Percentiles rank a stretch among this genome's conserved stretches.
Evolutionary conservation across 2,329 filamentous ascomycete genomes (phyloP).

Genomic region (Camptophora hylomeconis): DNA sequence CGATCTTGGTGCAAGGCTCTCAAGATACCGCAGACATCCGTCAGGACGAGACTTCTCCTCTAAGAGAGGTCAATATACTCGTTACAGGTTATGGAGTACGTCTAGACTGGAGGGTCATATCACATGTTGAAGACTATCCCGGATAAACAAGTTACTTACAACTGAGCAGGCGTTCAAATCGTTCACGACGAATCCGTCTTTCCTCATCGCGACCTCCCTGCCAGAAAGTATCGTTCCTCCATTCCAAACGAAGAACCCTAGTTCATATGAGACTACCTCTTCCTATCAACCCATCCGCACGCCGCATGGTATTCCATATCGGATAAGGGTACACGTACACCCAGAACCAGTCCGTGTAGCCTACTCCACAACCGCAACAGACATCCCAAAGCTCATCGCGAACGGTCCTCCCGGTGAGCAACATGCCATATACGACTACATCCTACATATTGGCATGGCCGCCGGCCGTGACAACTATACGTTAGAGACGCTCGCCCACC

Average conservation of each 20-base stretch:
- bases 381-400: slow-evolving; percentile 52
- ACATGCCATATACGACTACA: slow-evolving; percentile 48
- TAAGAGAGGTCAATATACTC: slow-evolving; percentile 33
- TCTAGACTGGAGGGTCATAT: slow-evolving; percentile 4
- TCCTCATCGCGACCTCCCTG: slow-evolving; percentile 60
- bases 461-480: slow-evolving; percentile 51
- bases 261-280: background rate
- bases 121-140: too few relatives aligned
- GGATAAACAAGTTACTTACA: too few relatives aligned
- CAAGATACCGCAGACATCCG: background rate
- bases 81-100: slow-evolving; percentile 35
- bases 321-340: slow-evolving; percentile 51
- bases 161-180: slow-evolving; percentile 57
- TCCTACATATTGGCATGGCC: slow-evolving; percentile 73
- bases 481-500: slow-evolving; percentile 57
- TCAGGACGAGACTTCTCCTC: slow-evolving; percentile 5
- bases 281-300: slow-evolving; percentile 5
- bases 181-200: slow-evolving; percentile 65
- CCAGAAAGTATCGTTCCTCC: slow-evolving; percentile 46
- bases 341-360: slow-evolving; percentile 56
- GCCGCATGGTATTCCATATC: slow-evolving; percentile 8
- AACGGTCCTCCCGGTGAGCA: slow-evolving; percentile 24
- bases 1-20: slow-evolving; percentile 4
- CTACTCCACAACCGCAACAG: slow-evolving; percentile 51
- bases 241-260: background rate